A percentile compares a stretch with the other conserved stretches of the same genome.
Conservation (phyloP, 2,329 filamentous ascomycete genomes). For the Blumeria hordei region DNA sequence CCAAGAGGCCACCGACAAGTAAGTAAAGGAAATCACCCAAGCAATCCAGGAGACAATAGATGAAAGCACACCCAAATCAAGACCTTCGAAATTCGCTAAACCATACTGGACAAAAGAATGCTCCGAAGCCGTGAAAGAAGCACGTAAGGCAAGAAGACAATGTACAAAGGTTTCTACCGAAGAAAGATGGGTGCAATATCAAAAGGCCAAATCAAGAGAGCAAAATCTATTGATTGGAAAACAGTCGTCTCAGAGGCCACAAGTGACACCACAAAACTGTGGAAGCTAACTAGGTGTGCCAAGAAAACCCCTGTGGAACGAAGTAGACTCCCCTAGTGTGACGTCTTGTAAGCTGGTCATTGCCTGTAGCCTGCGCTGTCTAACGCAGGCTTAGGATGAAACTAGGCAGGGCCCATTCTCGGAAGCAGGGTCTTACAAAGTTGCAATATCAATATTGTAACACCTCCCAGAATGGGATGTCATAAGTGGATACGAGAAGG, state of each 20-base stretch:
- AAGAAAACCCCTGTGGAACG: not conserved
- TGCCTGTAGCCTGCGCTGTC: no score
- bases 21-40: not conserved
- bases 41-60: not conserved
- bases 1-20: not conserved
- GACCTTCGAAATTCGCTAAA: not conserved
- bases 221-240: not conserved
- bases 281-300: not conserved
- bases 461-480: no score
- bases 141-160: not conserved
- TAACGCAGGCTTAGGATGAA: no score
- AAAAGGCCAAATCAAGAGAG: not conserved
- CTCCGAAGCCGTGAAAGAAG: not conserved
- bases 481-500: no score
- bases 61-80: not conserved
- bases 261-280: not conserved
- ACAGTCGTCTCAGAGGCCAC: not conserved
- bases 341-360: no score
- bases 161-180: not conserved
- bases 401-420: no score
- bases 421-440: no score
- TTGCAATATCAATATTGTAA: no score
- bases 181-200: not conserved
- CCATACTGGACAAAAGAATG: not conserved
- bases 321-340: not conserved